Base-by-base conservation (phyloP, 306 rosid genomes). In the Medicago arabica region DNA sequence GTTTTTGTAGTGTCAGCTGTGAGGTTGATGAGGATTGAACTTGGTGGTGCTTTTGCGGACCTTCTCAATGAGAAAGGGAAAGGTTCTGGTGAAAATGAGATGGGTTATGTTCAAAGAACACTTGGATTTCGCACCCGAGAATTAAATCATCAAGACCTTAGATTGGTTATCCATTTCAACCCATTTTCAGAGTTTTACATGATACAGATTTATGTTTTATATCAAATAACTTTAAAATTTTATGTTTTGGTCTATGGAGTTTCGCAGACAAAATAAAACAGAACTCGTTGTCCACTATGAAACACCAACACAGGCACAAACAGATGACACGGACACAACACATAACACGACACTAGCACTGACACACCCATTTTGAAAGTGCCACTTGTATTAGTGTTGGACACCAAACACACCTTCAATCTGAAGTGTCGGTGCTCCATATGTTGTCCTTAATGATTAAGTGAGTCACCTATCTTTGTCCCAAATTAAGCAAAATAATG, bases 1-100 rank as follows among this genome's bases (percentile, higher is more conserved):
- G 19, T 18, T 54, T 54, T 58, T 69, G 40, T 55, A 92, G 97
- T 86, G 79, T 90, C 98, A 50, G 94, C 90, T 0, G 98, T 92
- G 84, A 88, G 98, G 51, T 77, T 92, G 81, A 92, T 92, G 98
- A 82, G 98, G 49, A 88, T 92, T 86, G 96, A 92, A 85, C 50
- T 90, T 49, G 98, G 98, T 13, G 96, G 98, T 82, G 96, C 98
- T 76, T 92, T 88, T 88, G 98, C 96, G 78, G 98, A 89, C 72
- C 98, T 92, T 85, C 85, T 92, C 44, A 92, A 92, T 69, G 98
- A 90, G 86, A 90, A 85, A 82, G 98, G 98, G 78, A 92, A 92
- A 75, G 98, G 98, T 72, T 92, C 96, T 17, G 98, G 98, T 79
- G 94, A 89, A 69, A 92, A 92, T 63, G 98, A 92, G 85, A 92